Evolutionary conservation across 2,329 filamentous ascomycete genomes (phyloP).

Genomic region (Paecilomyces sp.): DNA sequence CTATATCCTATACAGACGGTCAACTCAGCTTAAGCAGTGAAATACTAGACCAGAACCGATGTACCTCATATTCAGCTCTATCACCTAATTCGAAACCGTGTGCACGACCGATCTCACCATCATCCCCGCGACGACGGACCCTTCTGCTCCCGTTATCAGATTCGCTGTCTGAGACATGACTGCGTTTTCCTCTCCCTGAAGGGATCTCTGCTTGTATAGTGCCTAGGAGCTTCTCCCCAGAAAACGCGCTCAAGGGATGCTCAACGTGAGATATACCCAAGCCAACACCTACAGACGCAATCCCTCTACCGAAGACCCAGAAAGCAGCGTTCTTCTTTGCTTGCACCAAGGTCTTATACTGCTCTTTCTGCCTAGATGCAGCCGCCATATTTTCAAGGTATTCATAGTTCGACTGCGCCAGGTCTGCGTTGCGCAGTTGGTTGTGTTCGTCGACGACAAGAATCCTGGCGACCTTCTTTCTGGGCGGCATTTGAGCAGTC

Average conservation of each 20-base stretch:
- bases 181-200: slow-evolving; percentile 20
- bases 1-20: slow-evolving; percentile 41
- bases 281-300: slow-evolving; percentile 47
- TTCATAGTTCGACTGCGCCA: slow-evolving; percentile 51
- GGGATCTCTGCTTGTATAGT: slow-evolving; percentile 33
- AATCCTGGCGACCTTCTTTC: slow-evolving; percentile 27
- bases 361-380: slow-evolving; percentile 37
- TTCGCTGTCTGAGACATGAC: slow-evolving; percentile 14
- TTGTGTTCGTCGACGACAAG: slow-evolving; percentile 44
- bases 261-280: slow-evolving; percentile 33
- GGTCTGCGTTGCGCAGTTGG: slow-evolving; percentile 49
- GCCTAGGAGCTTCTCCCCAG: slow-evolving; percentile 48
- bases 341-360: slow-evolving; percentile 33
- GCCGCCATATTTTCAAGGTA: slow-evolving; percentile 56
- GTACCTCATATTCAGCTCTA: slow-evolving; percentile 31
- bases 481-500: slow-evolving; percentile 16
- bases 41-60: slow-evolving; percentile 2
- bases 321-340: slow-evolving; percentile 58
- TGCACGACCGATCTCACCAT: slow-evolving; percentile 27
- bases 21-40: not conserved
- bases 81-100: slow-evolving; percentile 19
- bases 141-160: slow-evolving; percentile 21
- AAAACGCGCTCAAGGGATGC: slow-evolving; percentile 53
- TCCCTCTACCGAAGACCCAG: slow-evolving; percentile 53
- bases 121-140: slow-evolving; percentile 28